Evolutionary conservation across 192 early-diverging fungal genomes (phyloP).

Genomic region (Coemansia sp.): DNA sequence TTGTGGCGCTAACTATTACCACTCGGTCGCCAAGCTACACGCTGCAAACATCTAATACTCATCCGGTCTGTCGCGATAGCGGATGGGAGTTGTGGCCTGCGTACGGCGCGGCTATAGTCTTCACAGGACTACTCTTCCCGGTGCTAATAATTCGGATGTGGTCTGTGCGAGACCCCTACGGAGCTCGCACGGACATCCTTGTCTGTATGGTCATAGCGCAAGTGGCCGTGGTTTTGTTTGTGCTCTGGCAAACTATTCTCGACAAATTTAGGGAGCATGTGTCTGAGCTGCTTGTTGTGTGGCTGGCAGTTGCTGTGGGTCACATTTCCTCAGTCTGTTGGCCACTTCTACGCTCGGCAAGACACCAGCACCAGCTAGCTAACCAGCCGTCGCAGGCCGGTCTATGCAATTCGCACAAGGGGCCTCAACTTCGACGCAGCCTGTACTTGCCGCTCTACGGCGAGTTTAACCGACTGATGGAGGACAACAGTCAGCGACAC

Average conservation of each 20-base stretch:
- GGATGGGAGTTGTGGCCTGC: constrained; percentile 46
- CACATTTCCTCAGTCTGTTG: constrained; percentile 36
- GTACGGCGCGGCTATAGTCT: constrained; percentile 28
- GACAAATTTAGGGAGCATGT: constrained; percentile 16
- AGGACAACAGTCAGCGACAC: constrained; percentile 20
- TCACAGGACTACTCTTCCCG: constrained; percentile 25
- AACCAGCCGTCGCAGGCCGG: constrained; percentile 16
- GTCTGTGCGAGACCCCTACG: constrained; percentile 26
- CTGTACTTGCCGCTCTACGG: constrained; percentile 29
- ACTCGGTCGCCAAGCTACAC: constrained; percentile 3
- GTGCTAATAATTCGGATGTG: constrained; percentile 27
- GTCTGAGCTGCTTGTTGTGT: constrained; percentile 36
- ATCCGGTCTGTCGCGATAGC: constrained; percentile 19
- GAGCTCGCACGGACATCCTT: constrained; percentile 22
- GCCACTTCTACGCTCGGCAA: constrained; percentile 26
- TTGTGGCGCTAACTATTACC: constrained; percentile 20
- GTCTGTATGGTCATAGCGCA: constrained; percentile 31
- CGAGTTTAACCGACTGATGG: constrained; percentile 31
- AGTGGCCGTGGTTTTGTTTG: constrained; percentile 29
- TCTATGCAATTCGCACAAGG: constrained; percentile 27
- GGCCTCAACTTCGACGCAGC: constrained; percentile 29
- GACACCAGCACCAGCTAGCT: constrained; percentile 4
- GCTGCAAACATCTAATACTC: background rate
- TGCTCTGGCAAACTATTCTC: constrained; percentile 33
- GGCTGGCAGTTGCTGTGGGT: constrained; percentile 23